phyloP scores from a whole-genome alignment of 2,329 filamentous ascomycete genomes.

The Amesomyces nigricolor region DNA sequence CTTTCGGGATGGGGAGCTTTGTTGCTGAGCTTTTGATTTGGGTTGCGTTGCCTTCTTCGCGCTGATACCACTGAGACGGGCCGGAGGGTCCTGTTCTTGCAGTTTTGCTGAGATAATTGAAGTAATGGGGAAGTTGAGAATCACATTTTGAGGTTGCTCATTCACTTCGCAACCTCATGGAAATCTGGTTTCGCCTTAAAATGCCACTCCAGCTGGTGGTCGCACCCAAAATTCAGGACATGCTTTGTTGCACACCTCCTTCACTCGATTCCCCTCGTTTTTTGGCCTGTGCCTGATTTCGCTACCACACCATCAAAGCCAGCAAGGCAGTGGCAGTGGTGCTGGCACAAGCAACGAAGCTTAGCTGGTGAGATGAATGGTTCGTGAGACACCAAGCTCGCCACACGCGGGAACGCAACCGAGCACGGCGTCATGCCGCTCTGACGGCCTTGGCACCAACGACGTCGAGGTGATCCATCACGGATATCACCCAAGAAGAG shows the following conservation, averaged over 20 bases:
- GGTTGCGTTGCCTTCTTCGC: constrained; percentile 2
- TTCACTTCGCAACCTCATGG: neutral
- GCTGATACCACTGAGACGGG: constrained; percentile 17
- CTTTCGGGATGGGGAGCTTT: neutral
- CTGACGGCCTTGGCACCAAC: constrained; percentile 11
- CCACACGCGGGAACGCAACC: neutral
- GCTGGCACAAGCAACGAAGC: neutral
- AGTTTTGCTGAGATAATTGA: neutral
- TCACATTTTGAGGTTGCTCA: neutral
- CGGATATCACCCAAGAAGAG: neutral
- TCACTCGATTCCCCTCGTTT: neutral
- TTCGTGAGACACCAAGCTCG: neutral
- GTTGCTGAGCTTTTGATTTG: neutral
- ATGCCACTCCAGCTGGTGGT: too few species aligned
- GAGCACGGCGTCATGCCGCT: constrained; percentile 5
- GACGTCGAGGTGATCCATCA: neutral
- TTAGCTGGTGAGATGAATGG: neutral
- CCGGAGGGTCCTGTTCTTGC: neutral
- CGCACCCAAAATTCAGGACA: too few species aligned
- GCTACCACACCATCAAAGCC: too few species aligned
- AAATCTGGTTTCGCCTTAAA: too few species aligned
- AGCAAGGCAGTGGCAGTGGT: too few species aligned
- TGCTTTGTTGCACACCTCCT: too few species aligned
- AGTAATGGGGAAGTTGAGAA: neutral
- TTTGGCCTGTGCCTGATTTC: neutral